These are phyloP conservation scores for Patellifolia procumbens DNA, from an alignment of 179 eudicot species.

Conservation along the genomic window DNA sequence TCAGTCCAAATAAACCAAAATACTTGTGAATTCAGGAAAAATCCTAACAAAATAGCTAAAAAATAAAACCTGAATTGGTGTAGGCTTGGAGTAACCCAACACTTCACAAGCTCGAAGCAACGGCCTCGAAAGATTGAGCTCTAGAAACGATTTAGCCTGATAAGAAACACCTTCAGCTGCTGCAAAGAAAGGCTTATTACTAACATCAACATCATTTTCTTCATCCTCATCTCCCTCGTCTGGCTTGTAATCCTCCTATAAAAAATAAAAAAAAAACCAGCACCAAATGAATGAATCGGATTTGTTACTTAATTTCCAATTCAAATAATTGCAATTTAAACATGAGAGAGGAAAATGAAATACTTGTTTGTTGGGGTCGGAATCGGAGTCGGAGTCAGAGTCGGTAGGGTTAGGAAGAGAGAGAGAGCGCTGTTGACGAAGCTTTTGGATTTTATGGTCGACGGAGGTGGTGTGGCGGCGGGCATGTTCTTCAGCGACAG, in stretches of 20 bases:
- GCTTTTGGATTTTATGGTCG: slow-evolving; percentile 65
- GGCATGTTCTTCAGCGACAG: slow-evolving; percentile 78
- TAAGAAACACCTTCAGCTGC: slow-evolving; percentile 68
- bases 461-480: slow-evolving; percentile 83
- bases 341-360: neutral
- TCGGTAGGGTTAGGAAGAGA: slow-evolving; percentile 17
- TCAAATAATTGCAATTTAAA: neutral
- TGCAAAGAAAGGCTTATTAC: slow-evolving; percentile 57
- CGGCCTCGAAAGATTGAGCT: slow-evolving; percentile 83
- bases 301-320: neutral
- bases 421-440: slow-evolving; percentile 35
- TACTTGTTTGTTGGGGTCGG: slow-evolving; percentile 47
- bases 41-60: neutral
- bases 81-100: slow-evolving; percentile 79
- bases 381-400: slow-evolving; percentile 30
- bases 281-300: neutral
- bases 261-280: neutral
- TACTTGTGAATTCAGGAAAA: neutral
- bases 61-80: slow-evolving; percentile 81
- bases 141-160: slow-evolving; percentile 78
- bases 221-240: slow-evolving; percentile 65
- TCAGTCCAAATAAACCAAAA: neutral
- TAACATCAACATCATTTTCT: slow-evolving; percentile 27
- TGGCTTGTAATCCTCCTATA: slow-evolving; percentile 68
- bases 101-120: slow-evolving; percentile 89